Percentiles rank a stretch among this genome's conserved stretches.
These are phyloP conservation scores for Lathyrus oleraceus DNA, from an alignment of 306 rosid genomes.

Conservation along the genomic window DNA sequence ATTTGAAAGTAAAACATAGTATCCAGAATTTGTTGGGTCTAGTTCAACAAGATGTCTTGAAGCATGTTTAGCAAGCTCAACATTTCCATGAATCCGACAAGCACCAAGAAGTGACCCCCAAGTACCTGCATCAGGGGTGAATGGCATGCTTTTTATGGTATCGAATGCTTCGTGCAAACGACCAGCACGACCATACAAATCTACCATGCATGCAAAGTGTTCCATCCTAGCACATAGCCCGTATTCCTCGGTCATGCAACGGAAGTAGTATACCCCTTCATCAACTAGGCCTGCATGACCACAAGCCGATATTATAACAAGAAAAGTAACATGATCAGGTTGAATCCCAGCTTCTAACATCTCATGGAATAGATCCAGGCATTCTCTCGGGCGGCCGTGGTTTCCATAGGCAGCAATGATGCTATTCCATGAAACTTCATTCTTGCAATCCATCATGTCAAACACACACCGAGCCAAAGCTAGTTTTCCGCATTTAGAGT, in stretches of 20 bases:
- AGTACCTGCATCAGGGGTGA: constrained; percentile 77
- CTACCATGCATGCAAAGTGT: constrained; percentile 78
- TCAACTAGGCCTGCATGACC: constrained; percentile 73
- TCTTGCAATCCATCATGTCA: constrained; percentile 60
- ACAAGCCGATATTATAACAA: constrained; percentile 79
- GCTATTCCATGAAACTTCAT: constrained; percentile 87
- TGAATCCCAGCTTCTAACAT: constrained; percentile 60
- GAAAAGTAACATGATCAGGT: constrained; percentile 86
- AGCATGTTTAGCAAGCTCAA: constrained; percentile 69
- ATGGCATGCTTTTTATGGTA: constrained; percentile 70
- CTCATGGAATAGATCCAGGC: constrained; percentile 54
- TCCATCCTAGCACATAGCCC: constrained; percentile 66
- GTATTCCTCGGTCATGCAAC: constrained; percentile 60
- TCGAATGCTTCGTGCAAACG: constrained; percentile 64
- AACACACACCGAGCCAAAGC: constrained; percentile 56
- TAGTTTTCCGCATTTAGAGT: constrained; percentile 84
- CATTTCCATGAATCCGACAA: constrained; percentile 76
- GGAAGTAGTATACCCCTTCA: constrained; percentile 62
- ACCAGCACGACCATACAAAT: constrained; percentile 80
- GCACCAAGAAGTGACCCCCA: constrained; percentile 93
- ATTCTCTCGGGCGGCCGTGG: constrained; percentile 59
- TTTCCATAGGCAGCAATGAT: constrained; percentile 76
- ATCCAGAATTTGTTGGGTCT: constrained; percentile 74
- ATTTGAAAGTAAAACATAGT: constrained; percentile 76
- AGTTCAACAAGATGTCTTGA: constrained; percentile 60